These are phyloP conservation scores for Geotrichum macrosporum DNA, from an alignment of 1,139 yeast genomes.

Conservation along the genomic window DNA sequence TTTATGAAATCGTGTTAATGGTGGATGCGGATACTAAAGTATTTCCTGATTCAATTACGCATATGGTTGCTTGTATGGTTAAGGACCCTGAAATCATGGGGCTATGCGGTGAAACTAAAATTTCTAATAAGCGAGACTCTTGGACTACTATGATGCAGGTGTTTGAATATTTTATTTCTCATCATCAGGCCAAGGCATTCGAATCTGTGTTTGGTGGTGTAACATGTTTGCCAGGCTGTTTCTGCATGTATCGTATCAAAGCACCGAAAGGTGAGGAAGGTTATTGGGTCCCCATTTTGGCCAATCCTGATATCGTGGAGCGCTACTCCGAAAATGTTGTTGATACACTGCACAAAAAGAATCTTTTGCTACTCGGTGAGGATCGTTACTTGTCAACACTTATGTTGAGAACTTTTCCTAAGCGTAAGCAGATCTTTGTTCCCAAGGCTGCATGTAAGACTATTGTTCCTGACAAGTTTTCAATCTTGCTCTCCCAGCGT, in stretches of 20 bases:
- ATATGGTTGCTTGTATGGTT: conserved; percentile 91
- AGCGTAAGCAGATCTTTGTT: conserved; percentile 84
- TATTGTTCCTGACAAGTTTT: conserved; percentile 77
- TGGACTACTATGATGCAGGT: conserved; percentile 98
- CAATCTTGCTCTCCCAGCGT: conserved; percentile 83
- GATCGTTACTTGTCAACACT: conserved; percentile 85
- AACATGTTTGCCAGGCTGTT: conserved; percentile 97
- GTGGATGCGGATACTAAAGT: conserved; percentile 97
- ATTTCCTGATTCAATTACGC: conserved; percentile 84
- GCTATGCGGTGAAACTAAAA: conserved; percentile 94
- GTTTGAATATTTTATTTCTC: conserved; percentile 91
- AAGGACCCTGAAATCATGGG: conserved; percentile 91
- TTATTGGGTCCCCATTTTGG: conserved; percentile 92
- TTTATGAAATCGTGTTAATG: conserved; percentile 83
- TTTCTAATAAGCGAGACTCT: conserved; percentile 74
- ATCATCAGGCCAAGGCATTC: conserved; percentile 93
- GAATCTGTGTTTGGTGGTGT: conserved; percentile 96
- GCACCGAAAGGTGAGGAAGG: conserved; percentile 89
- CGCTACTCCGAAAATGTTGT: conserved; percentile 87
- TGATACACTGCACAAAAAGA: conserved; percentile 84
- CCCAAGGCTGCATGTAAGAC: conserved; percentile 97
- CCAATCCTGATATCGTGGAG: conserved; percentile 95
- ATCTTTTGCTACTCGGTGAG: conserved; percentile 83
- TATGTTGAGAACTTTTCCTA: conserved; percentile 91
- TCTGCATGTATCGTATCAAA: conserved; percentile 91